Evolutionary conservation across 306 rosid genomes (phyloP), one percentile per base, ranked within the genome.

Genomic region (Cucumis cinereus): DNA sequence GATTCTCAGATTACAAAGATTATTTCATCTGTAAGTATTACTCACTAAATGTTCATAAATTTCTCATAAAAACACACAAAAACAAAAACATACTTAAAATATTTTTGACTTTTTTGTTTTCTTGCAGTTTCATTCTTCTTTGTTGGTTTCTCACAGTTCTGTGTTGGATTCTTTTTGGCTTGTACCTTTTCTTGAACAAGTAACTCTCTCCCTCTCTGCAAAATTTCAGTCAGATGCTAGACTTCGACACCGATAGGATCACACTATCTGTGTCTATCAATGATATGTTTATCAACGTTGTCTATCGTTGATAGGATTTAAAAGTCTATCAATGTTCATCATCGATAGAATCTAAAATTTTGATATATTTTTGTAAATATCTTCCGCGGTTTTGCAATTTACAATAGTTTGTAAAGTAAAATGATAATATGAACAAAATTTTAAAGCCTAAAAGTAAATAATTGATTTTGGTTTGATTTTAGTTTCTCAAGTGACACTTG

Each of bases 111-210:
- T 56, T 1, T 58, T 23, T 50, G 4, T 47, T 28, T 40, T 35
- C 53, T 43, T 76, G 67, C 88, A 92, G 97, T 63, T 81, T 90
- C 78, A 81, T 86, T 26, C 0, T 80, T 41, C n/a, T 90, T 1
- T 90, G 90, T 81, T 92, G 97, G 96, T 63, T 87, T 80, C 69
- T 90, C 71, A 85, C 88, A 28, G 81, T 78, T 77, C 56, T 90
- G 49, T 87, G 90, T 80, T 92, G 92, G 92, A 20, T 92, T 33
- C 86, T 87, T 76, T 88, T 86, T 67, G 97, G 92, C 68, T 60
- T 87, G 45, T 92, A 87, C 78, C 85, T 87, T 84, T 86, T 81
- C 84, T 75, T 92, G 16, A 81, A 85, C 58, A 84, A 85, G 96
- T 92, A 85, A 82, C 26, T 63, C 71, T 58, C 68, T 15, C 54